These are phyloP conservation scores for Leishmania braziliensis DNA, from an alignment of 208 protist species.

Conservation along the genomic window DNA sequence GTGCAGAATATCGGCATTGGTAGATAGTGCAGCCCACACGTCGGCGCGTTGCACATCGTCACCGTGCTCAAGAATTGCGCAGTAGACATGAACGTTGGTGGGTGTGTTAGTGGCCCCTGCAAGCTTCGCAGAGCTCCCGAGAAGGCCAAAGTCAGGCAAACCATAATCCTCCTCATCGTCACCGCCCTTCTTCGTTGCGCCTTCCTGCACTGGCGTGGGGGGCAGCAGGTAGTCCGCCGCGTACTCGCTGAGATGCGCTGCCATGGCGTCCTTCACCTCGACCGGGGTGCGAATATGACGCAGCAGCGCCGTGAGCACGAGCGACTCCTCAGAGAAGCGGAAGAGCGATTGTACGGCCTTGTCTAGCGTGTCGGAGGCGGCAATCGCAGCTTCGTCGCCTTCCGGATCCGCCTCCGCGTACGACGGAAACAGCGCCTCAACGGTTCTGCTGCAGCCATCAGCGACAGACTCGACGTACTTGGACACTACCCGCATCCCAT, in stretches of 20 bases:
- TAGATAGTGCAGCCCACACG: constrained; percentile 52
- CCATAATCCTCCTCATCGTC: constrained; percentile 38
- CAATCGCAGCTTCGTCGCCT: constrained; percentile 27
- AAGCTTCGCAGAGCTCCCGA: background rate
- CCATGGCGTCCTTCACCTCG: constrained; percentile 78
- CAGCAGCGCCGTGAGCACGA: constrained; percentile 72
- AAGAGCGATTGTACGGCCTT: constrained; percentile 47
- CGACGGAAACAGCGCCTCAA: constrained; percentile 40
- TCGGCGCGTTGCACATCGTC: constrained; percentile 67
- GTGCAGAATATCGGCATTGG: constrained; percentile 34
- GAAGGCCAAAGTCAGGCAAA: constrained; percentile 71
- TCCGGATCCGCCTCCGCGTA: constrained; percentile 24
- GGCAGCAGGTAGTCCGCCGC: constrained; percentile 63
- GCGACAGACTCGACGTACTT: constrained; percentile 57
- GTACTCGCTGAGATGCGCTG: constrained; percentile 72
- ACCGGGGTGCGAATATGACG: constrained; percentile 56
- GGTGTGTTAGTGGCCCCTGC: background rate
- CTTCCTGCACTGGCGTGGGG: background rate
- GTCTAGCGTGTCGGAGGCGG: constrained; percentile 39
- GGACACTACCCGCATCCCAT: constrained; percentile 81
- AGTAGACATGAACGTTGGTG: constrained; percentile 60
- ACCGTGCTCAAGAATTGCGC: constrained; percentile 69
- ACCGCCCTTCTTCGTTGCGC: background rate
- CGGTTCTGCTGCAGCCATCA: constrained; percentile 45
- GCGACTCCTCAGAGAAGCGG: constrained; percentile 48